Percentiles rank a stretch among this genome's conserved stretches.
Conservation (phyloP, 2,329 filamentous ascomycete species). For the Botrytis porri region DNA sequence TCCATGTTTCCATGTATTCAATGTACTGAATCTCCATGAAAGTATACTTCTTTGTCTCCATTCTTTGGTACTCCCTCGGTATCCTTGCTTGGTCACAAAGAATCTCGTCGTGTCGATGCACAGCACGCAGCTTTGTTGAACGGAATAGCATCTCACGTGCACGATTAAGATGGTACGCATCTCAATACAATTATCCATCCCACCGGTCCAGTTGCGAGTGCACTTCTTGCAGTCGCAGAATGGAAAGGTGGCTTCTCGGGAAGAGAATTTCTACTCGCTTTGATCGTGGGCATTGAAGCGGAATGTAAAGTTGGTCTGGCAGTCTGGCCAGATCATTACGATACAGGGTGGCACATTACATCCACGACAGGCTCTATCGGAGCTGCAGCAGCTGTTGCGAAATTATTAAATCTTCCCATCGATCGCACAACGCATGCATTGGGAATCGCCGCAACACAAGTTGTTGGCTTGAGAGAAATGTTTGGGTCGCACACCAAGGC, state of each 20-base stretch:
- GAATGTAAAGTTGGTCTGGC: conserved; percentile 51
- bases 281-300: conserved; percentile 51
- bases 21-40: not conserved
- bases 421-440: conserved; percentile 49
- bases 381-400: conserved; percentile 51
- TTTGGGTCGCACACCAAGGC: conserved; percentile 56
- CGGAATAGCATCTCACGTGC: conserved; percentile 53
- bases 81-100: conserved; percentile 39
- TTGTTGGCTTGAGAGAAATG: conserved; percentile 52
- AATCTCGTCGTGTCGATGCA: conserved; percentile 40
- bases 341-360: conserved; percentile 55
- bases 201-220: conserved; percentile 49
- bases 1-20: not conserved
- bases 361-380: conserved; percentile 51
- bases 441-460: conserved; percentile 52
- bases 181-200: conserved; percentile 56
- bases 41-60: conserved; percentile 32
- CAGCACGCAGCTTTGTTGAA: conserved; percentile 52
- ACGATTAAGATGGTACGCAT: conserved; percentile 57
- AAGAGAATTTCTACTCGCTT: conserved; percentile 48
- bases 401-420: conserved; percentile 43
- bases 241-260: conserved; percentile 43
- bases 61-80: conserved; percentile 38
- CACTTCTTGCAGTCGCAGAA: conserved; percentile 49
- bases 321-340: conserved; percentile 54